These are phyloP conservation scores for Saccharomycopsis amapae DNA, from an alignment of 805 yeast genomes.

Conservation along the genomic window DNA sequence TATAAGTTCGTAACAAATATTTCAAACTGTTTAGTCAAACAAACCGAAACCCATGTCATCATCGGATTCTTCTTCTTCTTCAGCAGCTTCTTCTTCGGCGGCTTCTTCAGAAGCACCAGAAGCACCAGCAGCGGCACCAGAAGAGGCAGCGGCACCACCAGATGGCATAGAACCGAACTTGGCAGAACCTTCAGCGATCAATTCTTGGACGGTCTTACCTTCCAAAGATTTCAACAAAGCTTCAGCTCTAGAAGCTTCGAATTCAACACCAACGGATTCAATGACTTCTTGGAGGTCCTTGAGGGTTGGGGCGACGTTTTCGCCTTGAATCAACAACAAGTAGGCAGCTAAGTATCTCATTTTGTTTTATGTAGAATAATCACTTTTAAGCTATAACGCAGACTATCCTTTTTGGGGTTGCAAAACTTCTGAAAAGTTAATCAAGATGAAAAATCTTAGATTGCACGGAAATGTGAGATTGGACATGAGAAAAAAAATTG, in stretches of 20 bases:
- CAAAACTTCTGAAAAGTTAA: neutral
- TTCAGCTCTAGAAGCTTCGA: conserved; percentile 81
- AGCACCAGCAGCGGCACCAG: conserved; percentile 60
- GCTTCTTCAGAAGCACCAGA: conserved; percentile 68
- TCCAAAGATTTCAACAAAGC: conserved; percentile 77
- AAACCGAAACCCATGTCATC: conserved; percentile 92
- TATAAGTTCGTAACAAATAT: no score
- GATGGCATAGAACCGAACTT: conserved; percentile 97
- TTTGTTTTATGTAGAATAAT: conserved; percentile 45
- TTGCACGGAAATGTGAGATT: no score
- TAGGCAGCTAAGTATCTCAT: conserved; percentile 99
- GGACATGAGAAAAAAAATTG: no score
- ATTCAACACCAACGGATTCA: conserved; percentile 93
- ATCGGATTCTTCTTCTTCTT: conserved; percentile 54
- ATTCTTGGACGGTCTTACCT: conserved; percentile 86
- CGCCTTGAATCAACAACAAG: conserved; percentile 96
- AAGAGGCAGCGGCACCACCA: conserved; percentile 93
- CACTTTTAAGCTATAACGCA: conserved; percentile 65
- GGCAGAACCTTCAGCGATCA: conserved; percentile 90
- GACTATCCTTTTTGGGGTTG: conserved; percentile 76
- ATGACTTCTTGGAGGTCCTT: conserved; percentile 83
- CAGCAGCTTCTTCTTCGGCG: conserved; percentile 58
- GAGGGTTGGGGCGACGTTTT: conserved; percentile 90
- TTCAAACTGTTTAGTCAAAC: conserved; percentile 95
- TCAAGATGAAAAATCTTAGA: neutral